Percentiles rank a stretch among this genome's conserved stretches.
Conservation (phyloP, 768 basidiomycete genomes). For the Cystofilobasidium macerans region DNA sequence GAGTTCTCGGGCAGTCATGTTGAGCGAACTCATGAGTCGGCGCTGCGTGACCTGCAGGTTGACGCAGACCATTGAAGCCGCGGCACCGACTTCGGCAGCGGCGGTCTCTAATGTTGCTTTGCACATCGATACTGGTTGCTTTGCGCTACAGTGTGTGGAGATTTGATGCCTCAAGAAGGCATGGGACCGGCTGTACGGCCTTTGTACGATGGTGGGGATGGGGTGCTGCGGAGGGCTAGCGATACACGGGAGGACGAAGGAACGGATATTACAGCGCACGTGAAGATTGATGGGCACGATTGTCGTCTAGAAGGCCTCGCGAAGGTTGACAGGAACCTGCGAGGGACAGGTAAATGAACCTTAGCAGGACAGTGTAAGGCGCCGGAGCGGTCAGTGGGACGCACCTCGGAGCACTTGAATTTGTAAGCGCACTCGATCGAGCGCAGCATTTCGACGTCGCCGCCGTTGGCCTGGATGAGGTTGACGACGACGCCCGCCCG, state of each 20-base stretch:
- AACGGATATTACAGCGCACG: not conserved
- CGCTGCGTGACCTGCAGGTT: too few species aligned
- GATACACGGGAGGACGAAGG: not conserved
- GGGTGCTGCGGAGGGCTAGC: not conserved
- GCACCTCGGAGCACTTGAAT: constrained; percentile 34
- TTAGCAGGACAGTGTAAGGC: not conserved
- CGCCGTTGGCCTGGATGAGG: constrained; percentile 93
- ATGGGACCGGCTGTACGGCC: too few species aligned
- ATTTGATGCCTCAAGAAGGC: too few species aligned
- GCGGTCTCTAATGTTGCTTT: too few species aligned
- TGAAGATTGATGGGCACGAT: not conserved
- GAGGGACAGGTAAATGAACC: not conserved
- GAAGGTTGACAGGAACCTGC: constrained; percentile 24
- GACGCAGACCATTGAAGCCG: too few species aligned
- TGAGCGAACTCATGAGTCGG: too few species aligned
- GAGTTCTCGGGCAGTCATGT: too few species aligned
- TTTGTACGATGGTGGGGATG: too few species aligned
- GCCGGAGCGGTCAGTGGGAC: not conserved
- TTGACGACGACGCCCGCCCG: constrained; percentile 89
- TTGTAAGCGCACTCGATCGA: constrained; percentile 95
- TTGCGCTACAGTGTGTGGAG: too few species aligned
- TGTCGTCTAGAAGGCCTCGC: constrained; percentile 15
- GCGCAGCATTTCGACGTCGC: constrained; percentile 95
- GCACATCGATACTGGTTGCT: too few species aligned
- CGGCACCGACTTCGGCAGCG: too few species aligned